Base-by-base conservation (phyloP, 2,329 filamentous ascomycete genomes). In the Mycosphaerella sp. region DNA sequence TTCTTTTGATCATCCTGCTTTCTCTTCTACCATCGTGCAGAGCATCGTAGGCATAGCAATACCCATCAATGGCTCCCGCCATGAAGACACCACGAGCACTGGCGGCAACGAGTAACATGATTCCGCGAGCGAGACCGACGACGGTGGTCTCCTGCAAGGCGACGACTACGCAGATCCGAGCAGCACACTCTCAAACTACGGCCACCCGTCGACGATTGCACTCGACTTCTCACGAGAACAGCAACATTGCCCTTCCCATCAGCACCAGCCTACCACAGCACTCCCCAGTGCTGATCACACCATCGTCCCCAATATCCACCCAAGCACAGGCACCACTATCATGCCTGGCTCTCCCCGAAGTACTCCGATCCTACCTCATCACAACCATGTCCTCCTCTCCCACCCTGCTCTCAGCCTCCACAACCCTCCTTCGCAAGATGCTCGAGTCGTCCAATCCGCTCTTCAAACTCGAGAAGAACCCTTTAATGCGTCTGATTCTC, bases 381-480 rank as follows among this genome's bases (percentile, higher is more conserved):
- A 85, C 80, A 5, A 77, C 78, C 32, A 77, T 89, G 54, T 89
- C 86, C 0, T 86, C 84, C 1, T 87, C 85, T 1, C 81, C 73
- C 0, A 50, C 84, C 4, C 79, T 95, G 4, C 79, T 95, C 2
- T 72, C 74, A 1, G 83, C 86, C 0, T 89, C 85, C 6, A 75
- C 93, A 41, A 75, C 75, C 47, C 68, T 86, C 52, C 85, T 94
- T 71, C 79, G 76, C 6, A 67, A 78, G 17, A 78, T 94, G 60
- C 85, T 89, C 9, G 77, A 88, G 66, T 83, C 86, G 21, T 79
- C 79, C 44, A 83, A 74, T 51, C 72, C 79, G 1, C 49, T 89
- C 0, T 75, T 93, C 51, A 84, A 85, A 67, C 83, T 89, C 4
- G 88, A 94, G 64, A 75, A 72, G 46, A 95, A 95, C 65, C 81